Evolutionary conservation across 257 asterid species (phyloP), one percentile per base, ranked within the genome.

Genomic region (Vinca minor): DNA sequence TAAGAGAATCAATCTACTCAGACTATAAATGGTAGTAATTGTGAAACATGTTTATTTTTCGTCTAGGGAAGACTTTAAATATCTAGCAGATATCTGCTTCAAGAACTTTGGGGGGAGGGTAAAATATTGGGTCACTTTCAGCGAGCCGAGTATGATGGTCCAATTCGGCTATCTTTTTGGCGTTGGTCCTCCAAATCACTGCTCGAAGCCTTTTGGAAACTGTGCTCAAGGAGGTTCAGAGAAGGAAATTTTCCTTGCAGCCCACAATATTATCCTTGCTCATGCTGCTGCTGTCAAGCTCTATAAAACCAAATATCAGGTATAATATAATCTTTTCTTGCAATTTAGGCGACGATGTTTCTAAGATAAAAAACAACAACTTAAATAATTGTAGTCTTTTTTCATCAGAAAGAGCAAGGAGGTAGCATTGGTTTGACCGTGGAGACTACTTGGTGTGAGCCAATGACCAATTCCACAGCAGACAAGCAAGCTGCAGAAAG

Each of bases 241-340:
- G 46, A 65, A 32, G n/a, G 73, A 73, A 28, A 69, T 69, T 1
- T 73, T 67, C 34, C 38, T 73, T 18, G 77, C 66, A 23, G 77
- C 69, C 14, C 77, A 73, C 11, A 67, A 73, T 55, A 54, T 73
- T 31, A 73, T 73, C 45, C 53, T 67, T 14, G 45, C 77, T 21
- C 77, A 73, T 62, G 77, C 73, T 4, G 38, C 66, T 4, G 63
- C 66, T 45, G 77, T 54, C 36, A 62, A 28, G 32, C 47, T 73
- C 57, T 73, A 73, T 47, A 25, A 44, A 62, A 67, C 66, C 9
- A 62, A 54, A 8, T 73, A 67, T 31, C 73, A 72, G 77, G 77
- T 71, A 55, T 10, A 23, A 12, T 41, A 1, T 11, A 12, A 11
- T 11, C 47, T 13, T 42, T 42, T 42, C n/a, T 42, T 42, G 47